Percentiles rank a stretch among this genome's conserved stretches.
Conservation (phyloP, 1,284 basidiomycete genomes). For the Ganoderma meredithae region DNA sequence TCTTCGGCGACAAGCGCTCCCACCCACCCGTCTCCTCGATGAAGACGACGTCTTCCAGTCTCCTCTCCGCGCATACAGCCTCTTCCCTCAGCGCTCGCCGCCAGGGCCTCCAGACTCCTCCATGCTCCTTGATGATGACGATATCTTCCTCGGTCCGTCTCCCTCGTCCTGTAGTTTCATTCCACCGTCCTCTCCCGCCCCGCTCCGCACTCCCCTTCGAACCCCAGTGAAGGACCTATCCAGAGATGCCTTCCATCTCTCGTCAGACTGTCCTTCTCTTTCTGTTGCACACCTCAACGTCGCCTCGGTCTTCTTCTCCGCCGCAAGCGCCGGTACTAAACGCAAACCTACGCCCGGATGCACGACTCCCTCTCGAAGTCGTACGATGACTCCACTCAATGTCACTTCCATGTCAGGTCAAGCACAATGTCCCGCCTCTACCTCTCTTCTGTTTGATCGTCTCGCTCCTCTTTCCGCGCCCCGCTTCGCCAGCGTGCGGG, state of each 20-base stretch:
- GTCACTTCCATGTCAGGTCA: constrained; percentile 37
- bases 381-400: constrained; percentile 44
- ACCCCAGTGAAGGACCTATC: constrained; percentile 62
- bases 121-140: constrained; percentile 49
- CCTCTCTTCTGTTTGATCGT: constrained; percentile 55
- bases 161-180: constrained; percentile 48
- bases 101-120: constrained; percentile 35
- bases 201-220: constrained; percentile 49
- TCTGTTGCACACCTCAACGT: constrained; percentile 43
- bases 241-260: constrained; percentile 37
- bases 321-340: constrained; percentile 56
- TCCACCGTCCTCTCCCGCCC: constrained; percentile 46
- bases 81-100: constrained; percentile 47
- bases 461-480: constrained; percentile 70
- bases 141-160: constrained; percentile 60
- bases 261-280: constrained; percentile 39
- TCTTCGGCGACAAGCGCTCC: constrained; percentile 46
- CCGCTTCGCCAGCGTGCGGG: constrained; percentile 52
- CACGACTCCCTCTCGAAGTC: constrained; percentile 46
- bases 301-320: constrained; percentile 22
- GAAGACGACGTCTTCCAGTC: constrained; percentile 63
- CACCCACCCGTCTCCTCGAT: constrained; percentile 43
- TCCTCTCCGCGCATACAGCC: constrained; percentile 55
- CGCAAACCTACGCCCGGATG: constrained; percentile 70
- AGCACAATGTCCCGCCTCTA: constrained; percentile 31